Base-by-base conservation (phyloP, 1,139 yeast species). In the Kurtzmaniella quercitrusa region DNA sequence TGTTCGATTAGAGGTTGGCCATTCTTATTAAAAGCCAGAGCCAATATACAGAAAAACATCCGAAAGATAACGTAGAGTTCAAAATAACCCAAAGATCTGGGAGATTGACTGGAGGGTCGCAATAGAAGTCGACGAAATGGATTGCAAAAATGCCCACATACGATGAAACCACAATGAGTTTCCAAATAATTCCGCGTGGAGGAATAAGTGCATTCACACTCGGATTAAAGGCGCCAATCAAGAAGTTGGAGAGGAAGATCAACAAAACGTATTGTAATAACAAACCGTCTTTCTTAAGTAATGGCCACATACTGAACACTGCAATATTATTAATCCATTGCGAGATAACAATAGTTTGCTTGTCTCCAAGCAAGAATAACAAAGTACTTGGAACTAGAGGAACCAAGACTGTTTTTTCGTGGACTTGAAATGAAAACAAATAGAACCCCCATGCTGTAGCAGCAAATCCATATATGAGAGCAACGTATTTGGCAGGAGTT, bases 391-490 rank as follows among this genome's bases (percentile, higher is more conserved):
- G 98, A 54, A 93, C 62, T 48, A 94, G 71, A 0, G 98, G 98
- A 2, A 94, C 75, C 46, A 94, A 68, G 4, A 94, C 91, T 0
- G 90, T 82, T 66, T 64, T 88, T 61, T 93, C 98, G 60, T 94
- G 98, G 3, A 93, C 98, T 60, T 93, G 98, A 68, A 89, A 94
- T 21, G 96, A 85, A 59, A 93, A 93, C 41, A 94, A 70, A 59
- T 75, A 94, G 59, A 93, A 94, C 0, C 95, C 85, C 82, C 95
- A 77, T 0, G 98, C 81, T 46, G 93, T 82, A 1, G 90, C 83
- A 1, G 91, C 80, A 46, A 93, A 77, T 1, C 94, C 91, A 78
- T 89, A 88, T 10, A 71, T 55, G 40, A 70, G 49, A 46, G 66
- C 48, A 16, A 41, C 33, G 24, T 42, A 27, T 18, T 39, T 36